Evolutionary conservation across 164 flowering plant genomes (phyloP).

Genomic region (Cinnamomum micranthum): DNA sequence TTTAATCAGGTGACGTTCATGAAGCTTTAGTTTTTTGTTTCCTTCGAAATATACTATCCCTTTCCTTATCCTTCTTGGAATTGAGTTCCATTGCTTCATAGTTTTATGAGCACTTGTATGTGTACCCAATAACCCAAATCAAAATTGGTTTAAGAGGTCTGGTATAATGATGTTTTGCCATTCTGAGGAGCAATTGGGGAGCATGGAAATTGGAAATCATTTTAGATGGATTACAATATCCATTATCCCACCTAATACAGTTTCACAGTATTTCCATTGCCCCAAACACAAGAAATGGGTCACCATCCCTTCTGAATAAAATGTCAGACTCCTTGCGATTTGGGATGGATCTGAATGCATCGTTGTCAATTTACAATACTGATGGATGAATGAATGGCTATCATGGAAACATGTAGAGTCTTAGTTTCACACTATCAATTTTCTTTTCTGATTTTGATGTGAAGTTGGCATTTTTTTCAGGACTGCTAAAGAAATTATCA

Average conservation of each 20-base stretch:
- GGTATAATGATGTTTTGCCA: background rate
- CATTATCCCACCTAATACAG: background rate
- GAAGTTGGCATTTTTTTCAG: conserved; percentile 26
- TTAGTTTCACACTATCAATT: conserved; percentile 22
- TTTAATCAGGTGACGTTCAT: background rate
- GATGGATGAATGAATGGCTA: background rate
- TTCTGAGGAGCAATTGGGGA: background rate
- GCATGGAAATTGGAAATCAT: background rate
- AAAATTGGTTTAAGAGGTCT: background rate
- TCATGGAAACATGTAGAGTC: background rate
- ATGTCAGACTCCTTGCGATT: background rate
- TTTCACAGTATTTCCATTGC: background rate
- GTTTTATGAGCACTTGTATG: background rate
- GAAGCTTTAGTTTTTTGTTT: background rate
- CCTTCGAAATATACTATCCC: background rate
- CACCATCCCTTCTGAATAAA: background rate
- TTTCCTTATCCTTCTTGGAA: background rate
- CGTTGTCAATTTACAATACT: background rate
- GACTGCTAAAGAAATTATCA: conserved; percentile 25
- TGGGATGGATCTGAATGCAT: background rate
- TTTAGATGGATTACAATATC: background rate
- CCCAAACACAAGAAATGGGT: background rate
- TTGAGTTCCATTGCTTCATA: background rate
- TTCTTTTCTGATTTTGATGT: conserved; percentile 8
- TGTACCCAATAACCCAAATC: background rate